phyloP scores from a whole-genome alignment of 2,329 filamentous ascomycete genomes.

The Penicillium sp. region DNA sequence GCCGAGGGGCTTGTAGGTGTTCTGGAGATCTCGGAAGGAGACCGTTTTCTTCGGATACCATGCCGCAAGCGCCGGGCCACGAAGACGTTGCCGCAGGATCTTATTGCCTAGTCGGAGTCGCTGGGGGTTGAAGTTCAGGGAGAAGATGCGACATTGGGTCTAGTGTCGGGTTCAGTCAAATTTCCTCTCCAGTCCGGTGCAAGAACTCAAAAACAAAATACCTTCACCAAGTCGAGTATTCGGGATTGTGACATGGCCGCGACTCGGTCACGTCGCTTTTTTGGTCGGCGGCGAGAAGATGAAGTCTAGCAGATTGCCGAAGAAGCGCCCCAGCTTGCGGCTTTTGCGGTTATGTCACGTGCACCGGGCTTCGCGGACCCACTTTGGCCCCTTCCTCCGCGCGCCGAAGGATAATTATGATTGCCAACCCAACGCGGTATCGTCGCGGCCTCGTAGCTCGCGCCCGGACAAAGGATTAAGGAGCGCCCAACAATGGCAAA shows the following conservation, averaged over 20 bases:
- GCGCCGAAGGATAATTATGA: background rate
- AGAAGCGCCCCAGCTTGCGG: conserved; percentile 2
- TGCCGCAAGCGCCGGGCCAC: conserved; percentile 76
- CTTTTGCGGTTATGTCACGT: conserved; percentile 10
- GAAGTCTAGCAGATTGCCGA: background rate
- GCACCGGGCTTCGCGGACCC: background rate
- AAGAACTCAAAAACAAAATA: conserved; percentile 32
- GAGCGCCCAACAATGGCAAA: conserved; percentile 24
- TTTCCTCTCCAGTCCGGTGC: background rate
- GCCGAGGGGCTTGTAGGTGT: conserved; percentile 64
- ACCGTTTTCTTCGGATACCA: conserved; percentile 84
- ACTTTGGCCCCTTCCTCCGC: background rate
- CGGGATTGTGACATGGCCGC: conserved; percentile 52
- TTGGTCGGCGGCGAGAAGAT: background rate
- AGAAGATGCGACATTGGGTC: conserved; percentile 91
- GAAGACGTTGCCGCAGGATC: conserved; percentile 82
- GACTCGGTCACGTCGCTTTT: background rate
- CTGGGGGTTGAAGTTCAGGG: conserved; percentile 85
- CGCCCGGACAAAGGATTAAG: background rate
- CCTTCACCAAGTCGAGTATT: conserved; percentile 75
- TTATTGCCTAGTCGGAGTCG: conserved; percentile 84
- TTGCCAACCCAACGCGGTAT: background rate
- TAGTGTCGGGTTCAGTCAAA: conserved; percentile 38
- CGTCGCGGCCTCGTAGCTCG: background rate
- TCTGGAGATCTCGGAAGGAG: conserved; percentile 72